Percentiles rank a stretch among this genome's conserved stretches.
These are phyloP conservation scores for Nosema muscidifuracis DNA, from an alignment of 371 early-diverging fungal species.

Conservation along the genomic window DNA sequence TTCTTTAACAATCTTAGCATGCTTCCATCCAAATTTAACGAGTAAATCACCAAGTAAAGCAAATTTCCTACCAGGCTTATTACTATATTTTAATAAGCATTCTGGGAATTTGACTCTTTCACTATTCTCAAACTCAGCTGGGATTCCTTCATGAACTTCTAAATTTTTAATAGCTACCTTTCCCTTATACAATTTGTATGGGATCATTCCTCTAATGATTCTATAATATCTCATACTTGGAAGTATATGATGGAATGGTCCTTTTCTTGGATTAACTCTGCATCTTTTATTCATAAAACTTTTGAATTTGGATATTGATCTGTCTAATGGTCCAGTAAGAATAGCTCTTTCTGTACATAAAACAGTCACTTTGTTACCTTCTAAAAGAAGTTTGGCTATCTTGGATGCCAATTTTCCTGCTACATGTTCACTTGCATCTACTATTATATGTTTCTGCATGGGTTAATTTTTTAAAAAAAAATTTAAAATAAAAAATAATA, in stretches of 20 bases:
- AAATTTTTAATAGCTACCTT: conserved; percentile 87
- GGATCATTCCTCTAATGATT: conserved; percentile 91
- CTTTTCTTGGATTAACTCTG: conserved; percentile 89
- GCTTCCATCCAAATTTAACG: conserved; percentile 97
- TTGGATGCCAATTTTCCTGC: conserved; percentile 93
- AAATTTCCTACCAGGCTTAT: conserved; percentile 91
- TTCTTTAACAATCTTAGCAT: conserved; percentile 65
- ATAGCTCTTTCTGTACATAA: conserved; percentile 93
- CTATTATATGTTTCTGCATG: conserved; percentile 69
- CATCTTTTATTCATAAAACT: conserved; percentile 94
- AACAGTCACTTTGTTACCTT: conserved; percentile 90
- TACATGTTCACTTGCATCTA: conserved; percentile 98
- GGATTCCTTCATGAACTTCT: conserved; percentile 96
- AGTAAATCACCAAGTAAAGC: conserved; percentile 83
- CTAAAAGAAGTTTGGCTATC: conserved; percentile 92
- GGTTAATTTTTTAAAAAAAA: too few relatives aligned
- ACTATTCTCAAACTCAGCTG: conserved; percentile 84
- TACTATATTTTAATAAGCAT: conserved; percentile 85
- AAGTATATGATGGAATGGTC: conserved; percentile 94
- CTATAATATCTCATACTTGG: conserved; percentile 95
- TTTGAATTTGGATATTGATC: conserved; percentile 80
- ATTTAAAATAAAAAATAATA: too few relatives aligned
- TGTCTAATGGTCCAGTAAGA: conserved; percentile 91
- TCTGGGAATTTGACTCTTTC: conserved; percentile 91
- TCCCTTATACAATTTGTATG: conserved; percentile 96